These are phyloP conservation scores for Solanum acaule DNA, from an alignment of 257 asterid species.

Conservation along the genomic window DNA sequence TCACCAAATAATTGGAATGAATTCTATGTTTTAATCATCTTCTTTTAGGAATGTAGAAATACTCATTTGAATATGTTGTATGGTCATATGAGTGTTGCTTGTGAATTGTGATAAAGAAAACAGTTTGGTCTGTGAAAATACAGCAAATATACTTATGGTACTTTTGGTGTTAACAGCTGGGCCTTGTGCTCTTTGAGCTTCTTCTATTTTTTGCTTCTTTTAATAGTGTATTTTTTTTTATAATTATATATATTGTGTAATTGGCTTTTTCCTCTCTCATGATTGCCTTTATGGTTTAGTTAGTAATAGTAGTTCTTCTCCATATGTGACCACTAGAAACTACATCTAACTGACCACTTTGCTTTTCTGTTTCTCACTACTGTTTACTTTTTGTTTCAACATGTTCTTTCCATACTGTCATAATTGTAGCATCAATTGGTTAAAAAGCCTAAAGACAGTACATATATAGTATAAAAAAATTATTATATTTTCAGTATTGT, in stretches of 20 bases:
- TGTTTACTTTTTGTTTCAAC: background rate
- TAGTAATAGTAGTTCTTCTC: background rate
- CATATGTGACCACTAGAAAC: background rate
- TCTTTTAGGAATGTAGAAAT: background rate
- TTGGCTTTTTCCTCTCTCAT: background rate
- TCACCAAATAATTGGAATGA: background rate
- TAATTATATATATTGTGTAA: background rate
- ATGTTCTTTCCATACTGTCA: background rate
- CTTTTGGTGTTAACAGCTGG: slow-evolving; percentile 13
- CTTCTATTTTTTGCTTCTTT: background rate
- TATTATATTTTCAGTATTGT: background rate
- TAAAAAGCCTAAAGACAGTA: background rate
- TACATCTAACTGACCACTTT: background rate
- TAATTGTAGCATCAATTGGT: background rate
- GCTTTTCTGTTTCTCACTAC: background rate
- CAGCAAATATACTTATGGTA: slow-evolving; percentile 1
- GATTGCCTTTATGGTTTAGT: slow-evolving; percentile 5
- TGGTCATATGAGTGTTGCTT: background rate
- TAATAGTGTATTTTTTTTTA: background rate
- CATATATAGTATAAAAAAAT: background rate
- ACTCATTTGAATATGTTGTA: background rate
- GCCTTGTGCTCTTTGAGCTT: background rate
- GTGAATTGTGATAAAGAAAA: background rate
- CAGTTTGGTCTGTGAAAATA: background rate
- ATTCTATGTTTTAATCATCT: background rate